Percentiles rank a stretch among this genome's conserved stretches.
Conservation (phyloP, 2,329 filamentous ascomycete species). For the Colletotrichum tanaceti region DNA sequence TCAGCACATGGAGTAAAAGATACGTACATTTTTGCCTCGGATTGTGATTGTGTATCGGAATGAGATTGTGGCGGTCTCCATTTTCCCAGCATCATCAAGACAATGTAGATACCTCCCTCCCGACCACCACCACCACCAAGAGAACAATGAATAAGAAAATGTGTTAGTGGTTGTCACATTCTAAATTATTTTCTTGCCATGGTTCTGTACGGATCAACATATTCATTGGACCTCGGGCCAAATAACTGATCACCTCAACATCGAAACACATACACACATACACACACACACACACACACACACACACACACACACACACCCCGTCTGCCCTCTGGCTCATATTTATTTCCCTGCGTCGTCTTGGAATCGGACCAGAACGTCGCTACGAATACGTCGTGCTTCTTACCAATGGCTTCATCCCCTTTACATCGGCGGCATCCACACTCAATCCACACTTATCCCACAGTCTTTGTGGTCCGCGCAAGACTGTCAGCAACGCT, state of each 20-base stretch:
- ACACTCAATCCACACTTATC: not conserved
- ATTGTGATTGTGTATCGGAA: no score
- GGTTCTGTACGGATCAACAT: not conserved
- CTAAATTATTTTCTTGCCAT: not conserved
- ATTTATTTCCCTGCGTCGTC: no score
- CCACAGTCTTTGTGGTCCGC: not conserved
- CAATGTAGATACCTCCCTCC: no score
- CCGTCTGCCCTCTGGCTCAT: conserved; percentile 6
- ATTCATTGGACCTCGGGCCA: not conserved
- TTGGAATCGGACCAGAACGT: no score
- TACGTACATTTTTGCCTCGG: no score
- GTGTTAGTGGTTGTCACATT: no score
- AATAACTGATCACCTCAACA: not conserved
- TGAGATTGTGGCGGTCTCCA: no score
- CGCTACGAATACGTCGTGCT: no score
- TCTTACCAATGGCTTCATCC: not conserved
- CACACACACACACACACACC: no score
- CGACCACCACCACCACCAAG: not conserved
- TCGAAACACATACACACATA: not conserved
- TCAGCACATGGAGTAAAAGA: no score
- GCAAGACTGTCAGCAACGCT: conserved; percentile 14
- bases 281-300: no score
- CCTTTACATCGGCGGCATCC: not conserved
- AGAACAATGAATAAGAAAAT: not conserved
- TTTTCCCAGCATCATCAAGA: no score